Evolutionary conservation across 2,329 filamentous ascomycete genomes (phyloP), one percentile per base, ranked within the genome.

Genomic region (Nannizziopsis barbatae): DNA sequence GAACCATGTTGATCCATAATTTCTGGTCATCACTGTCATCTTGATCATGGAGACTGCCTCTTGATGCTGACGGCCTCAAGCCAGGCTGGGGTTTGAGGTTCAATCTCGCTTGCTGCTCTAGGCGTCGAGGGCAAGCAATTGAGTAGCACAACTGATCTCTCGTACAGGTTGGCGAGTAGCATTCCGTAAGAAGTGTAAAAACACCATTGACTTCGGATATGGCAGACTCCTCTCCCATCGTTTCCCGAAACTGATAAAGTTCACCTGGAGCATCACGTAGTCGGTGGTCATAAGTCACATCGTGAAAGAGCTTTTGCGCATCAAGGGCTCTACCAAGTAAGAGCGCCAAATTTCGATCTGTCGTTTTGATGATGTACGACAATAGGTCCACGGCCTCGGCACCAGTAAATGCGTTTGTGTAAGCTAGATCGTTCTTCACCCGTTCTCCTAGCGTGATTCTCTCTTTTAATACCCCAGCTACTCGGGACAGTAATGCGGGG

Each of bases 291-390:
- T 98, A 98, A 0, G 90, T 95, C 44, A 96, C 92, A 74, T 98
- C 92, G 70, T 98, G 92, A 64, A 98, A 98, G 71, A 95, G 95
- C 65, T 96, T 96, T 63, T 98, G 92, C 18, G 92, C 92, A 68
- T 98, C 92, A 52, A 98, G 72, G 37, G 92, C 88, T 62, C 92
- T 80, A 53, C 92, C 92, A 12, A 98, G 73, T 8, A 98, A 77
- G 42, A 98, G 73, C 9, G 92, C 92, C 52, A 98, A 73, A 63
- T 98, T 98, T 51, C 92, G 80, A 67, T 98, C 92, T 0, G 87
- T 95, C 1, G 92, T 98, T 61, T 93, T 84, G 66, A 98, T 96
- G 56, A 98, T 96, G 62, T 93, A 94, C 1, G 86, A 86, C 55
- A 98, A 84, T 50, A 96, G 77, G 64, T 98, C 92, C 15, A 98